phyloP scores from a whole-genome alignment of 768 basidiomycete species.

The Leccinum olivaceopallidum region DNA sequence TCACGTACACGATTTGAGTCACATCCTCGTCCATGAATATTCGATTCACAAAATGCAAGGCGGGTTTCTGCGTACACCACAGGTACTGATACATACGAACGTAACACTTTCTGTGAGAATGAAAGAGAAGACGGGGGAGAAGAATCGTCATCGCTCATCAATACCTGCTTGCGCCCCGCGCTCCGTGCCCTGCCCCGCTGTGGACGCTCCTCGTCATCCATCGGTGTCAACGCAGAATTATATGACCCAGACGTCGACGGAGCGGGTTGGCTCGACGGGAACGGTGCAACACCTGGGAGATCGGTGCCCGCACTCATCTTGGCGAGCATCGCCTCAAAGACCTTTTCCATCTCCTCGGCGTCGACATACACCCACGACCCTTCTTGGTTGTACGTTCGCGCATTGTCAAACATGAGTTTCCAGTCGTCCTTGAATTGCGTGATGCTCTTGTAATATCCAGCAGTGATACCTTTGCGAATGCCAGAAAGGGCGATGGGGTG shows the following conservation, averaged over 20 bases:
- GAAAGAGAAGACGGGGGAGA: too few species aligned
- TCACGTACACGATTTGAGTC: too few species aligned
- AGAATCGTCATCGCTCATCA: slow-evolving; percentile 61
- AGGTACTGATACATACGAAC: too few species aligned
- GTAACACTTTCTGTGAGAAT: too few species aligned
- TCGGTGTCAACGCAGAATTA: slow-evolving; percentile 72
- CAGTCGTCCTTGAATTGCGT: slow-evolving; percentile 75
- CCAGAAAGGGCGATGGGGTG: slow-evolving; percentile 87
- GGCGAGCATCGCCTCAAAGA: slow-evolving; percentile 72
- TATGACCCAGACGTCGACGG: slow-evolving; percentile 46
- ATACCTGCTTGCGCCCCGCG: slow-evolving; percentile 65
- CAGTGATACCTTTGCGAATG: slow-evolving; percentile 74
- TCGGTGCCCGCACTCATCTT: slow-evolving; percentile 65
- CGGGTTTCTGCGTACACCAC: too few species aligned
- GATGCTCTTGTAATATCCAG: slow-evolving; percentile 72
- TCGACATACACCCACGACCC: slow-evolving; percentile 95
- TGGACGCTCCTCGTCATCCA: slow-evolving; percentile 79
- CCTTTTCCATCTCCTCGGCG: slow-evolving; percentile 92
- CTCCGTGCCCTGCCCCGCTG: slow-evolving; percentile 57
- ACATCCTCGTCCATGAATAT: too few species aligned
- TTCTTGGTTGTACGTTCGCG: slow-evolving; percentile 91
- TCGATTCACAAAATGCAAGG: too few species aligned
- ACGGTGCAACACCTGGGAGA: slow-evolving; percentile 67
- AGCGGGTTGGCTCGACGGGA: slow-evolving; percentile 26
- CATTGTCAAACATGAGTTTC: slow-evolving; percentile 92